These are phyloP conservation scores for Cornus florida DNA, from an alignment of 148 eudicot genomes.

Conservation along the genomic window DNA sequence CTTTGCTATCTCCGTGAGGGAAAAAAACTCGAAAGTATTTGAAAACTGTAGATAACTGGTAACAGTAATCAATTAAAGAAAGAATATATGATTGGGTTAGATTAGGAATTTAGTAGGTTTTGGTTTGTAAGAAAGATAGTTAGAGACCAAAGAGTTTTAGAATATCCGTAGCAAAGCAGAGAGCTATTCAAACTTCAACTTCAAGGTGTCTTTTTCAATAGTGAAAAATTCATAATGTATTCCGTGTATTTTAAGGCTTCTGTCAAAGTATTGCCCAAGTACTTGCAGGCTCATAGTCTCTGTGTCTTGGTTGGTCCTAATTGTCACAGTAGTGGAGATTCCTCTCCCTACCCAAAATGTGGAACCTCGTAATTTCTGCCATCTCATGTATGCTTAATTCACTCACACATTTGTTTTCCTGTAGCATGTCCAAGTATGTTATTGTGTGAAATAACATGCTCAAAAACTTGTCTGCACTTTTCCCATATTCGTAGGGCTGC, in stretches of 20 bases:
- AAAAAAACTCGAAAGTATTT: neutral
- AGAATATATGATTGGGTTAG: neutral
- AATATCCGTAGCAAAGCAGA: neutral
- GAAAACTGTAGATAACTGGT: neutral
- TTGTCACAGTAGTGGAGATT: neutral
- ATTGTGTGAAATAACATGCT: neutral
- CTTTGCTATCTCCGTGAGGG: neutral
- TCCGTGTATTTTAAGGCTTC: neutral
- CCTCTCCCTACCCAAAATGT: neutral
- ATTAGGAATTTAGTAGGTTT: neutral
- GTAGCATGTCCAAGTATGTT: too few relatives aligned
- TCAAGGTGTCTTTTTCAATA: neutral
- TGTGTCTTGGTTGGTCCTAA: neutral
- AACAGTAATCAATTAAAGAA: neutral
- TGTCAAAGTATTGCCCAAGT: neutral
- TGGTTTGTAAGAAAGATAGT: neutral
- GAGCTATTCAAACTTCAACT: neutral
- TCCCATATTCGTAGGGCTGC: constrained; percentile 68
- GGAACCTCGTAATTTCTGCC: neutral
- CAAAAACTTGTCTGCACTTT: neutral
- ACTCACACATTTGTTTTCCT: neutral
- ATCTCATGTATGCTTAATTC: neutral
- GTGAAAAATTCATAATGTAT: too few relatives aligned
- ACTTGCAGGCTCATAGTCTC: neutral
- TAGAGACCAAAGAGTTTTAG: neutral